Evolutionary conservation across 1,284 basidiomycete species (phyloP), one percentile per base, ranked within the genome.

Genomic region (Neotropicomus parvogracilis): DNA sequence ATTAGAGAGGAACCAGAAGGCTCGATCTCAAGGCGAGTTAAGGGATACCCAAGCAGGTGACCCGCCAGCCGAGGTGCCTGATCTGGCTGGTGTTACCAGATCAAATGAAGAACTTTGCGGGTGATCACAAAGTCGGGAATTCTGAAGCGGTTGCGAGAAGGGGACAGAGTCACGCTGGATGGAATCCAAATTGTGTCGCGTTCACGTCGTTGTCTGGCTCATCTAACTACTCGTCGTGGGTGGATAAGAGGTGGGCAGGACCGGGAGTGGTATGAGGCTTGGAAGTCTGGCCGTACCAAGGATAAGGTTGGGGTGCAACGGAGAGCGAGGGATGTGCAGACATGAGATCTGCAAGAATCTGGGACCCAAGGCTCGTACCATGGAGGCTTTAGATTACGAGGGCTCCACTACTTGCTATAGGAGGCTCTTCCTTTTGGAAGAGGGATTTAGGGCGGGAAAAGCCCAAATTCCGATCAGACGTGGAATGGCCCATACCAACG

Each of bases 361-460:
- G 27, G 34, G 24, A 2, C 43, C n/a, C 34, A 44, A n/a, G 43
- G 34, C n/a, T 44, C 43, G 27, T 44, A 44, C 43, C 43, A 44
- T 4, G n/a, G 43, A 4, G 17, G 3, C 14, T 44, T 34, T 11
- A 44, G 9, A 21, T 44, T 44, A 3, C 43, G 27, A 6, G 42
- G 42, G 7, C 36, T 44, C 42, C 42, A 44, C 19, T 36, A 26
- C 16, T 14, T 19, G 14, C 42, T 44, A 8, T 28, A 36, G 34
- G 4, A 35, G 13, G 17, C 42, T 28, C 5, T 20, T 44, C 3
- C 26, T 9, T 14, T 36, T 13, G 5, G 42, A 16, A 8, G 8
- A 3, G 13, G 42, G 34, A 11, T 35, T 19, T 3, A 20, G 4
- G 6, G 3, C 8, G 13, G n/a, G 14, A 8, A 34, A 20, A 44